Percentiles rank a stretch among this genome's conserved stretches.
Conservation (phyloP, 2,329 filamentous ascomycete species). For the Aspergillus jensenii region DNA sequence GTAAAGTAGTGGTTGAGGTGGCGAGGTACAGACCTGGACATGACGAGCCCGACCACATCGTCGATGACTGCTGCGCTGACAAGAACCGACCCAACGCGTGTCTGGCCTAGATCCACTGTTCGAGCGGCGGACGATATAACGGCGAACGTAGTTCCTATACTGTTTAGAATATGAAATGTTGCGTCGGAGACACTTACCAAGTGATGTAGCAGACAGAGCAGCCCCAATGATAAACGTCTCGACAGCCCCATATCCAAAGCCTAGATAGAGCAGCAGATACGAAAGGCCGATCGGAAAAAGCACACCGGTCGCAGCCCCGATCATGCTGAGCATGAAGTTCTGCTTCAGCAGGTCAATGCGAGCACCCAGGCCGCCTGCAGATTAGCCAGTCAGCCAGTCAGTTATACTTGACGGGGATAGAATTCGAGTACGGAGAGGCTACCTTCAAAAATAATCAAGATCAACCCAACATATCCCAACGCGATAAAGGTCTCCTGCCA, state of each 20-base stretch:
- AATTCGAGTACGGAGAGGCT: not conserved
- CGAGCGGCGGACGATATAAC: conserved; percentile 31
- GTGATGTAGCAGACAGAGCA: conserved; percentile 30
- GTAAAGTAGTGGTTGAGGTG: not conserved
- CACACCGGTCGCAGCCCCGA: conserved; percentile 47
- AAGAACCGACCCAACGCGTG: conserved; percentile 45
- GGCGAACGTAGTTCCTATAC: conserved; percentile 29
- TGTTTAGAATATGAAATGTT: not conserved
- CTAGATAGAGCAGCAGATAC: conserved; percentile 45
- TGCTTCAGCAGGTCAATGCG: conserved; percentile 48
- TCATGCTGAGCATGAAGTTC: conserved; percentile 45
- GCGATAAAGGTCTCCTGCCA: conserved; percentile 51
- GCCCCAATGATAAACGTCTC: conserved; percentile 35
- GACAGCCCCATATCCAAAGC: conserved; percentile 42
- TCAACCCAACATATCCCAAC: conserved; percentile 50
- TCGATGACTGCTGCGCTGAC: conserved; percentile 50
- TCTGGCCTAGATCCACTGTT: conserved; percentile 43
- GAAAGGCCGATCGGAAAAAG: conserved; percentile 49
- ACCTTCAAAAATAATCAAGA: conserved; percentile 52
- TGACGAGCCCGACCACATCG: conserved; percentile 48
- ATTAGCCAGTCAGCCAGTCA: not conserved
- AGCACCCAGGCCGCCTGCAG: conserved; percentile 45
- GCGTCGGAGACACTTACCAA: conserved; percentile 17
- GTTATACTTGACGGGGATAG: too few relatives aligned
- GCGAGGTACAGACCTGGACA: conserved; percentile 20